Evolutionary conservation across 495 filamentous ascomycete genomes (phyloP), one percentile per base, ranked within the genome.

Genomic region (Penicillium parvum): DNA sequence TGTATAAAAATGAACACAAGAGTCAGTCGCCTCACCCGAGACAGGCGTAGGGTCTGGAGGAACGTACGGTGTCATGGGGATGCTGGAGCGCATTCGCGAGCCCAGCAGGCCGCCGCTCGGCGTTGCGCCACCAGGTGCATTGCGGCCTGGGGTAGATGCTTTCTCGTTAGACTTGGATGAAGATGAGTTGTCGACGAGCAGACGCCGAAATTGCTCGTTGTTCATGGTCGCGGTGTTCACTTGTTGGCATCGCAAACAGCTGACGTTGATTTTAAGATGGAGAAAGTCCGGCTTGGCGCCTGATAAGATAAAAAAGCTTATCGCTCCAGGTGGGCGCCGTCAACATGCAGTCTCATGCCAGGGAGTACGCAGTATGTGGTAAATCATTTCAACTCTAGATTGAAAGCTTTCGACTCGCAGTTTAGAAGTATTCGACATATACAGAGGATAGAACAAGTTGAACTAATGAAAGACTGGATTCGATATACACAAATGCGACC

Each of bases 181-280:
- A 12, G 54, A 45, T 9, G 55, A 50, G 18, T 66, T 75, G 41
- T 76, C 76, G 28, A 81, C 68, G 7, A 98, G 58, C n/a, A 98
- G 79, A 40, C 85, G 83, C 36, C 92, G 90, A 60, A 98, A 98
- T 60, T 98, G 88, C 12, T 86, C 77, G 77, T 97, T 96, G 62
- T 98, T 95, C 92, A 98, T 98, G 43, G 32, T 32, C 38, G 42
- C 21, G n/a, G n/a, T n/a, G n/a, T n/a, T n/a, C n/a, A n/a, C n/a
- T n/a, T 22, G 29, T 17, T 19, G 22, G 30, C 22, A 2, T 40
- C 29, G 15, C 32, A 29, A 47, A 22, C 5, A 10, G 37, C 11
- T 29, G 44, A 52, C 45, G 50, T 53, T 28, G 45, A 41, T 39
- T 49, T 53, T 43, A 43, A 48, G 40, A 42, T 47, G 3, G 5